These are phyloP conservation scores for Pyropia haitanensis DNA, from an alignment of 23 red algal species.

Conservation along the genomic window DNA sequence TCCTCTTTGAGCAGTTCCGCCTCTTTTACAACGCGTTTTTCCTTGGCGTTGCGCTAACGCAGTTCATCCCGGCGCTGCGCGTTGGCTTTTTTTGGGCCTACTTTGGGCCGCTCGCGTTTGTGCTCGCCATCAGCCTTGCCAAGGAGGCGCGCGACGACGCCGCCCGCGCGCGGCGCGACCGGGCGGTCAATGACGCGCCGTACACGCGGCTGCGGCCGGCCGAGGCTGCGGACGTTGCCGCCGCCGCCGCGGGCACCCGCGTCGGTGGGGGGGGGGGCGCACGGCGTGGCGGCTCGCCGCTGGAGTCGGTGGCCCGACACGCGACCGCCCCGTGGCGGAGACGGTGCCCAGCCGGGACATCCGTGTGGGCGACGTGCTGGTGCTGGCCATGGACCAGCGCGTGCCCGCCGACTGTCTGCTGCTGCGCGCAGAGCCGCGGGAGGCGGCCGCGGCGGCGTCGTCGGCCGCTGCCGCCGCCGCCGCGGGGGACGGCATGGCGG, in stretches of 20 bases:
- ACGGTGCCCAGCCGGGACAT: constrained; percentile 57
- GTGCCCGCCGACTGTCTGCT: constrained; percentile 95
- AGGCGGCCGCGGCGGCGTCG: constrained; percentile 4
- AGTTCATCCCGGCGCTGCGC: constrained; percentile 86
- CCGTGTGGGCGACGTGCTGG: constrained; percentile 87
- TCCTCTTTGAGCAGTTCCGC: constrained; percentile 87
- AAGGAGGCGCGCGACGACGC: constrained; percentile 85
- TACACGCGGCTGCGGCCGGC: constrained; percentile 37
- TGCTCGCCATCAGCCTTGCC: constrained; percentile 62
- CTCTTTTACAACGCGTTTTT: constrained; percentile 99
- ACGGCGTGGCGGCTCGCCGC: too few species aligned
- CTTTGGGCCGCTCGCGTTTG: constrained; percentile 86
- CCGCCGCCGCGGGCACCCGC: constrained; percentile 2
- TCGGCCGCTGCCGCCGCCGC: constrained; percentile 2
- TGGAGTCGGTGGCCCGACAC: too few species aligned
- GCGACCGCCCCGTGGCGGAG: constrained; percentile 6
- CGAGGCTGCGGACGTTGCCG: not conserved
- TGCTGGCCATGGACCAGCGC: constrained; percentile 75
- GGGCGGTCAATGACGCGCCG: constrained; percentile 57
- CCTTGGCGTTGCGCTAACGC: constrained; percentile 73
- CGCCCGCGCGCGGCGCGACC: constrained; percentile 53
- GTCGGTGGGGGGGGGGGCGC: too few species aligned
- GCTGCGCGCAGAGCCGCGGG: constrained; percentile 33
- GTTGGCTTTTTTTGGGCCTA: constrained; percentile 94
- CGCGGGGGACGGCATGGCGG: not conserved